These are phyloP conservation scores for Coemansia sp. DNA, from an alignment of 192 early-diverging fungal genomes.

Conservation along the genomic window DNA sequence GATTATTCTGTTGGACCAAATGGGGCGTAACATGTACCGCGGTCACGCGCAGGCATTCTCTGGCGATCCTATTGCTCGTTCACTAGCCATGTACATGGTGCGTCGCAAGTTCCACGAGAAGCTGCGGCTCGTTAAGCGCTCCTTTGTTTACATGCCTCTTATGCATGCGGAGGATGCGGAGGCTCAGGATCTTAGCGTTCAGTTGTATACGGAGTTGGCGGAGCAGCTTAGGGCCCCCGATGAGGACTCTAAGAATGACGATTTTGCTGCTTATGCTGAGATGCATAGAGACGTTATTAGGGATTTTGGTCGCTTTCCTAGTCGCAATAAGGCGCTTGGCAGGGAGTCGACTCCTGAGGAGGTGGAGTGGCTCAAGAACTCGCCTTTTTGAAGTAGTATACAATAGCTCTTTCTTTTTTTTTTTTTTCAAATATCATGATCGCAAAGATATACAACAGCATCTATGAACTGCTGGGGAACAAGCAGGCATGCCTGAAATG, in stretches of 20 bases:
- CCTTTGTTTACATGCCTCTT: conserved; percentile 63
- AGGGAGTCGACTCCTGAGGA: conserved; percentile 62
- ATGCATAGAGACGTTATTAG: conserved; percentile 58
- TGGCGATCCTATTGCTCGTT: conserved; percentile 58
- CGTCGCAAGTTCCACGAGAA: conserved; percentile 52
- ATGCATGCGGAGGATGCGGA: conserved; percentile 66
- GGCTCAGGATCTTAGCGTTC: conserved; percentile 62
- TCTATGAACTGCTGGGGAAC: too few species aligned
- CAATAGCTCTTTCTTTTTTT: conserved; percentile 2
- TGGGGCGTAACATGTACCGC: conserved; percentile 69
- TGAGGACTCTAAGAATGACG: conserved; percentile 27
- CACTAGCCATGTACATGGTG: conserved; percentile 57
- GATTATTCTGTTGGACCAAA: conserved; percentile 64
- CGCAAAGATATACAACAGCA: too few species aligned
- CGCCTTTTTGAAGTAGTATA: conserved; percentile 34
- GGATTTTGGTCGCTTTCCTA: conserved; percentile 66
- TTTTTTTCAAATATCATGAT: too few species aligned
- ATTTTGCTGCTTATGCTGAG: conserved; percentile 49
- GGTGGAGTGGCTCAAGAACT: conserved; percentile 44
- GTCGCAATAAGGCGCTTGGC: conserved; percentile 60
- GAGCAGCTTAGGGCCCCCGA: conserved; percentile 44
- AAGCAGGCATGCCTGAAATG: too few species aligned
- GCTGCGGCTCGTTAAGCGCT: conserved; percentile 57
- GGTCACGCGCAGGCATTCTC: conserved; percentile 58
- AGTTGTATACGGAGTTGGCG: conserved; percentile 52